Conservation (phyloP, 2,329 filamentous ascomycete genomes). For the Niveomyces coronatus region DNA sequence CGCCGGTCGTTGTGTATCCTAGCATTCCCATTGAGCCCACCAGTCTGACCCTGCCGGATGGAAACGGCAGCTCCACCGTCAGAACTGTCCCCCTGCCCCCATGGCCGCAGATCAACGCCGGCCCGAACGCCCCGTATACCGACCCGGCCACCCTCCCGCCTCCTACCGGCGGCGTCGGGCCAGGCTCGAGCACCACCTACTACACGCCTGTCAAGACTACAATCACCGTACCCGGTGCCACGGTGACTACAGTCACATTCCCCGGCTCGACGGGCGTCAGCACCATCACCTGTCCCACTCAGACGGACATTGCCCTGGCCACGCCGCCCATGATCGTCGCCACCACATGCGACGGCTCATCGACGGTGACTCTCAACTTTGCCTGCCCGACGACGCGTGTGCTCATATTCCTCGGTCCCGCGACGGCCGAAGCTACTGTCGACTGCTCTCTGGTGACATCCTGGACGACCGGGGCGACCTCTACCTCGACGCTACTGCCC, state of each 20-base stretch:
- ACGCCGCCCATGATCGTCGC: slow-evolving; percentile 7
- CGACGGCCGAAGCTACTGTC: slow-evolving; percentile 9
- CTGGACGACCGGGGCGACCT: slow-evolving; percentile 4
- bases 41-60: slow-evolving; percentile 12
- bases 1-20: slow-evolving; percentile 8
- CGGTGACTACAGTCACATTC: slow-evolving; percentile 11
- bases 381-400: slow-evolving; percentile 10
- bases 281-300: slow-evolving; percentile 9
- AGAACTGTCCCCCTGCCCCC: slow-evolving; percentile 14
- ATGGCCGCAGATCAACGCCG: slow-evolving; percentile 13
- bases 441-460: slow-evolving; percentile 4
- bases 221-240: slow-evolving; percentile 10
- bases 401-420: slow-evolving; percentile 11
- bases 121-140: neutral
- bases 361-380: slow-evolving; percentile 8
- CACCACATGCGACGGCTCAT: slow-evolving; percentile 1
- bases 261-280: slow-evolving; percentile 5
- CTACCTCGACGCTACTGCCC: slow-evolving; percentile 10
- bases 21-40: slow-evolving; percentile 12
- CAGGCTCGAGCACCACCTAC: slow-evolving; percentile 3
- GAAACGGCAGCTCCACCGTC: slow-evolving; percentile 10
- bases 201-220: slow-evolving; percentile 5
- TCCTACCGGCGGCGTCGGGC: slow-evolving; percentile 1
- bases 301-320: slow-evolving; percentile 9
- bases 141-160: slow-evolving; percentile 8